Evolutionary conservation across 2,329 filamentous ascomycete genomes (phyloP), one percentile per base, ranked within the genome.

Genomic region (Penicillium sp.): DNA sequence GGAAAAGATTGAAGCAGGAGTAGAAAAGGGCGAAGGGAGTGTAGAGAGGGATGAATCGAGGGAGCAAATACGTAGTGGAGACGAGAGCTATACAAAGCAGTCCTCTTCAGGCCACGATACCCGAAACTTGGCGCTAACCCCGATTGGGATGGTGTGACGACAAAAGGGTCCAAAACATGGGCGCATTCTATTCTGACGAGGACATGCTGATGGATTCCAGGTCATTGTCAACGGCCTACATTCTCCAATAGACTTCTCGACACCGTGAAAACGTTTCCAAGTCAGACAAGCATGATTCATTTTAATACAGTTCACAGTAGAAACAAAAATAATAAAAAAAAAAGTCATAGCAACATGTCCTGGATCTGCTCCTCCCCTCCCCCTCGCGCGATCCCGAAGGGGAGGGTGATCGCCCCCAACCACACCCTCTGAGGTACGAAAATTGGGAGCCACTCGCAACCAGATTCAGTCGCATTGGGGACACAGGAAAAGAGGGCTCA

Each of bases 21-120:
- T 45, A 35, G 43, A 45, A 47, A 43, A 49, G 48, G 49, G 24
- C 39, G 46, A 53, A 44, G 36, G 40, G 47, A 42, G 43, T 48
- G 43, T 43, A 46, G 45, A 29, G 9, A 47, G 50, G 51, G 47
- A 45, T 32, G 26, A 39, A 47, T 41, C 47, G 38, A 48, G 43
- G 49, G 46, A 52, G 50, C 51, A 53, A 54, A 55, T 53, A 58
- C 46, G 50, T 42, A 49, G 56, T 52, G 51, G 52, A 55, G 49
- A 45, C 47, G 38, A 43, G 50, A 32, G 29, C 29, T 57, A 56
- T 60, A 56, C 55, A 56, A 56, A 55, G 57, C 52, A 46, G 39
- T 38, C 47, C 54, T 59, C 61, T 65, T 67, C 65, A 70, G 67
- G 67, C 65, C 67, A 70, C 67, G 66, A 68, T 69, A 57, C 57